A percentile compares a stretch with the other conserved stretches of the same genome.
Conservation (phyloP, 148 eudicot species). For the Cornus kousa region DNA sequence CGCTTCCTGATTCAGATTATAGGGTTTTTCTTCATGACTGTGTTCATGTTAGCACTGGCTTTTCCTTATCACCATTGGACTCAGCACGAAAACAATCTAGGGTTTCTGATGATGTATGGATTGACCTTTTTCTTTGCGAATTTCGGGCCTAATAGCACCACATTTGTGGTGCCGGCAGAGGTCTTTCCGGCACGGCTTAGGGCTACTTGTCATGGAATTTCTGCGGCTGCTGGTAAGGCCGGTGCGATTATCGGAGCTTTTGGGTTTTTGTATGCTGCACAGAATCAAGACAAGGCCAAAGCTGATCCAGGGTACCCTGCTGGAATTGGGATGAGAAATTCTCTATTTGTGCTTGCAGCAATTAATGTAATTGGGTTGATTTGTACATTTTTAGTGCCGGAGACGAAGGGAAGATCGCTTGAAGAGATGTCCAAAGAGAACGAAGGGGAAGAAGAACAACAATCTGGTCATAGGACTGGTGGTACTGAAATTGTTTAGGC, state of each 20-base stretch:
- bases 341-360: constrained; percentile 4
- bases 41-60: constrained; percentile 7
- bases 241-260: constrained; percentile 16
- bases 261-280: constrained; percentile 11
- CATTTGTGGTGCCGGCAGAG: constrained; percentile 10
- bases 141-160: constrained; percentile 9
- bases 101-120: constrained; percentile 2
- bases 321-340: constrained; percentile 8
- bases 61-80: constrained; percentile 12
- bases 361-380: constrained; percentile 5
- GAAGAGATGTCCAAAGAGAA: constrained; percentile 13
- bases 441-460: background rate
- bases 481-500: background rate
- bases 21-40: constrained; percentile 7
- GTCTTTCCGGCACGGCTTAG: constrained; percentile 4
- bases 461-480: background rate
- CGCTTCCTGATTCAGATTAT: background rate
- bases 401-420: background rate
- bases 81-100: background rate
- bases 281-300: constrained; percentile 1
- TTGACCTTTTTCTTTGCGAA: constrained; percentile 12
- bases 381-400: constrained; percentile 9
- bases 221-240: constrained; percentile 3
- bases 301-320: constrained; percentile 16
- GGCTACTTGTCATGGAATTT: constrained; percentile 10